Evolutionary conservation across 2,329 filamentous ascomycete genomes (phyloP), one percentile per base, ranked within the genome.

Genomic region (Aspergillus floridensis): DNA sequence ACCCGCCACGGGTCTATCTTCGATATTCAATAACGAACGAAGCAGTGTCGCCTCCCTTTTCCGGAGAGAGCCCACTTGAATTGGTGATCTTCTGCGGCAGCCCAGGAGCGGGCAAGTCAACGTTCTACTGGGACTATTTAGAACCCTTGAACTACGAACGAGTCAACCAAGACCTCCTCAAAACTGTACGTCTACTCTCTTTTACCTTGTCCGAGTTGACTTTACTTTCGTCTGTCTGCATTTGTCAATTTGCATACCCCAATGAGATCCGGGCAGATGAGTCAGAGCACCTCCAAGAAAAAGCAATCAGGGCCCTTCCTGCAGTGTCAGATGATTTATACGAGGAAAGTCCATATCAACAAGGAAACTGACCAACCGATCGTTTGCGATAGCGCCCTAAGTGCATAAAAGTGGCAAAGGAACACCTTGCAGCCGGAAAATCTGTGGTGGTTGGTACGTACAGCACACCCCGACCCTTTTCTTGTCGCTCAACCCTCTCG

Each of bases 81-180:
- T 79, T 98, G 14, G 85, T 98, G 24, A 76, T 98, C 7, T 91
- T 96, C 72, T 93, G 91, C 70, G 95, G 95, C 1, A 91, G 90
- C 51, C 95, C 95, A 0, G 93, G 91, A 1, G 87, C 92, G 2
- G 95, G 95, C 19, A 98, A 99, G 76, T 96, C 91, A 44, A 93
- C 92, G 0, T 96, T 95, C 70, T 97, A 89, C 77, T 91, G 88
- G 86, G 87, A 84, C 62, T 79, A 90, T 64, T 79, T 98, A 38
- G 82, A 92, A 71, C 89, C 90, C 24, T 77, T 95, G 29, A 90
- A 88, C 3, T 98, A 96, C 72, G 84, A 86, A 71, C 85, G 95
- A 51, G 85, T 97, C 31, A 99, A 98, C 68, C 95, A 98, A 77
- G 95, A 98, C 74, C 85, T 83, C 1, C 81, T 97, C 50, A 96